Conservation (phyloP, 2,329 filamentous ascomycete species). For the Xylariaceae sp. region DNA sequence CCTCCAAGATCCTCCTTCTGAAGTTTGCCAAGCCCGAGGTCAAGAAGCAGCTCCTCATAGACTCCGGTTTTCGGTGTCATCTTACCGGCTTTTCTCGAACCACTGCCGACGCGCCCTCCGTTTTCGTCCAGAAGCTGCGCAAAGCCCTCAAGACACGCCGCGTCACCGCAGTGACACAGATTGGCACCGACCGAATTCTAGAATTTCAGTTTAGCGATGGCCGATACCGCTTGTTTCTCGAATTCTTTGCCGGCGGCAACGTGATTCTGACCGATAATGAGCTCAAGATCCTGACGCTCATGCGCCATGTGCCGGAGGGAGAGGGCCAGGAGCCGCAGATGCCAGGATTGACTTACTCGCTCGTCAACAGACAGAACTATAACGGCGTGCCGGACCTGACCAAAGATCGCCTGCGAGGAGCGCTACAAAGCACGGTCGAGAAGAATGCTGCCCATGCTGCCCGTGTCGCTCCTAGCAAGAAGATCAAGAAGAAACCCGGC, state of each 20-base stretch:
- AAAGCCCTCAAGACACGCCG: slow-evolving; percentile 84
- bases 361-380: slow-evolving; percentile 80
- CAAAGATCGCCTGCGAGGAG: slow-evolving; percentile 60
- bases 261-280: slow-evolving; percentile 85
- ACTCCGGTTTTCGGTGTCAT: slow-evolving; percentile 93
- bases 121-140: slow-evolving; percentile 76
- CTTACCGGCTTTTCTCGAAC: slow-evolving; percentile 85
- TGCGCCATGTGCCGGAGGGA: slow-evolving; percentile 72
- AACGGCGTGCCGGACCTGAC: slow-evolving; percentile 67
- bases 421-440: slow-evolving; percentile 58
- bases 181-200: slow-evolving; percentile 89
- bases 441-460: slow-evolving; percentile 42
- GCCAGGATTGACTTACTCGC: slow-evolving; percentile 67
- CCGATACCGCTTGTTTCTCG: slow-evolving; percentile 76
- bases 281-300: slow-evolving; percentile 70
- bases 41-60: slow-evolving; percentile 84
- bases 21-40: slow-evolving; percentile 88
- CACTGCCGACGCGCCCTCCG: slow-evolving; percentile 74
- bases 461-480: slow-evolving; percentile 44
- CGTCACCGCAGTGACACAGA: slow-evolving; percentile 71
- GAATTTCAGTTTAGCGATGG: slow-evolving; percentile 92
- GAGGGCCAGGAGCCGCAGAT: slow-evolving; percentile 78
- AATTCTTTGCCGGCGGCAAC: slow-evolving; percentile 96
- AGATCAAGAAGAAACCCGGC: slow-evolving; percentile 64
- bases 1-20: slow-evolving; percentile 87